Evolutionary conservation across 2,329 filamentous ascomycete species (phyloP), one percentile per base, ranked within the genome.

Genomic region (Hawksworthiomyces lignivorus): DNA sequence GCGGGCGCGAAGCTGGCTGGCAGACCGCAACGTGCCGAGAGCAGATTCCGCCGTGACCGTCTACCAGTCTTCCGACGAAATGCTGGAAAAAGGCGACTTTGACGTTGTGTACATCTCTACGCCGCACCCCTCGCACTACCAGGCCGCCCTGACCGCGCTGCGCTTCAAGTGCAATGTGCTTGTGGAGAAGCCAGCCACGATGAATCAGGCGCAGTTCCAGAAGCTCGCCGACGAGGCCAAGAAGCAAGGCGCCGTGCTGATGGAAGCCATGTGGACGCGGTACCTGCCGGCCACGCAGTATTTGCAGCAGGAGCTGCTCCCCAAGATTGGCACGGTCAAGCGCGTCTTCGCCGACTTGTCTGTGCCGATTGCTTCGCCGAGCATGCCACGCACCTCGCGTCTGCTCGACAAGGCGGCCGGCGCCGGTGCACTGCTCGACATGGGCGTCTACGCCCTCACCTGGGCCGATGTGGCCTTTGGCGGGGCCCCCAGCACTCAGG

Each of bases 231-330:
- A 5, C 32, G 32, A 20, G 32, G 32, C 32, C 19, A 34, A 22
- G 32, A 11, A 34, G 30, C 8, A 9, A 4, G 12, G n/a, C 17
- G 32, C 19, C 19, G 32, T 34, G 9, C 19, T 34, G 8, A 34
- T 34, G 32, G 32, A 34, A 20, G 32, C 32, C 32, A 34, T 34
- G 32, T 34, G 32, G 32, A 34, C 32, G 32, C 32, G 32, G 4
- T 34, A 34, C 32, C 32, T 34, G 7, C 32, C 32, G 4, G 32
- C 32, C 2, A 34, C 19, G 12, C 2, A 24, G 8, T n/a, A 20
- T 14, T 6, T 34, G 5, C 32, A 34, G 10, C 20, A 34, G 9
- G 32, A 34, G 15, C 32, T 34, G 15, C 32, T 34, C 9, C 32
- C 32, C 7, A 18, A n/a, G 10, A 20, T 34, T 7, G 32, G 32